Conservation (phyloP, 1,284 basidiomycete genomes). For the Ceratobasidium sp. region DNA sequence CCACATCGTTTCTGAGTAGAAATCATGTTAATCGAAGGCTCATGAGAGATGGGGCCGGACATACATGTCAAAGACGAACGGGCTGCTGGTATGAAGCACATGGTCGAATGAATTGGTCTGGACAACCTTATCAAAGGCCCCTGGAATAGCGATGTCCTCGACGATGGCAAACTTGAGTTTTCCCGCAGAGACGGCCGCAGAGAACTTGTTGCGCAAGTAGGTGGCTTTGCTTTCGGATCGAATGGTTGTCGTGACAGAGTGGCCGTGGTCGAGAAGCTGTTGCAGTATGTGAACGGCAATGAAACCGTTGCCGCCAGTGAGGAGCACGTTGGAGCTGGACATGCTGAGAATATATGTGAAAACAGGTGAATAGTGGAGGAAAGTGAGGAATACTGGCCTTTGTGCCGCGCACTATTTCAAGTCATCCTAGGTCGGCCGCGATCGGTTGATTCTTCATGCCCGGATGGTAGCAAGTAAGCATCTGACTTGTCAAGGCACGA, state of each 20-base stretch:
- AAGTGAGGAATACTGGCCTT: neutral
- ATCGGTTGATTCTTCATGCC: too few relatives aligned
- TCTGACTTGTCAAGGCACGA: too few relatives aligned
- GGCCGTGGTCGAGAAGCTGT: constrained; percentile 22
- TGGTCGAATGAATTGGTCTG: constrained; percentile 37
- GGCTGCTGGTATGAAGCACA: constrained; percentile 39
- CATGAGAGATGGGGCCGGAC: neutral
- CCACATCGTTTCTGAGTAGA: constrained; percentile 29
- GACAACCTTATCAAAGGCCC: constrained; percentile 41
- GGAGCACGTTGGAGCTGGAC: constrained; percentile 16
- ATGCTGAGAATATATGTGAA: neutral
- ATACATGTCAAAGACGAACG: constrained; percentile 26
- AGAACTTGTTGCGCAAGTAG: constrained; percentile 37
- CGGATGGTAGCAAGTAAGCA: too few relatives aligned
- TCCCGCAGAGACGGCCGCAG: neutral
- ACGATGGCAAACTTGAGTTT: constrained; percentile 36
- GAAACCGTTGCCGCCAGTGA: constrained; percentile 40
- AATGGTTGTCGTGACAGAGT: constrained; percentile 34
- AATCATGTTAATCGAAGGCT: neutral
- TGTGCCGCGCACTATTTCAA: too few relatives aligned
- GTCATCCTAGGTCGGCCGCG: too few relatives aligned
- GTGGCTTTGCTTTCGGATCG: constrained; percentile 38
- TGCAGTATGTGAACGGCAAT: constrained; percentile 34
- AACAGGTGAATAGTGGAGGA: neutral
- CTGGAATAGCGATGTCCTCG: constrained; percentile 35